These are phyloP conservation scores for Pneumocystis oryctolagi DNA, from an alignment of 1,139 yeast species.

Conservation along the genomic window DNA sequence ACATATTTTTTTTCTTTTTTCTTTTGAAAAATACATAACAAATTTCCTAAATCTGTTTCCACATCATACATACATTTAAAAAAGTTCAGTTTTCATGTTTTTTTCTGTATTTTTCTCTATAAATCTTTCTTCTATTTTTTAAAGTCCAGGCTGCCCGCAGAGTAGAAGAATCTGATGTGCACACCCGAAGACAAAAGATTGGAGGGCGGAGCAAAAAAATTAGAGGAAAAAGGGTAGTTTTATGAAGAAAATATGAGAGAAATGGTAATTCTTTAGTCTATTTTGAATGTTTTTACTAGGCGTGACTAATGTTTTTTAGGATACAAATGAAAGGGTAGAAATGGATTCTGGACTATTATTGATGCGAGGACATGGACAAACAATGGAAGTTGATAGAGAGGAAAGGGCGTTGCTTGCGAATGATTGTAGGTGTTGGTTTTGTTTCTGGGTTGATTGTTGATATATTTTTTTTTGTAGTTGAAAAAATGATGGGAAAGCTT, in stretches of 20 bases:
- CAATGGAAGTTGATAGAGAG: background rate
- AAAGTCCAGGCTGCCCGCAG: background rate
- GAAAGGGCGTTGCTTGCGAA: background rate
- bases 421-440: background rate
- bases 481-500: slow-evolving; percentile 20
- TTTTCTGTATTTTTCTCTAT: background rate
- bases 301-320: background rate
- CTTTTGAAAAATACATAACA: background rate
- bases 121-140: background rate
- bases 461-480: slow-evolving; percentile 13
- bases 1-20: background rate
- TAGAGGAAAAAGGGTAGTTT: background rate
- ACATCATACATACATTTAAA: too few relatives aligned
- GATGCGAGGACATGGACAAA: background rate
- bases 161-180: background rate
- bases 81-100: background rate
- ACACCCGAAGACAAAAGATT: background rate
- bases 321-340: background rate
- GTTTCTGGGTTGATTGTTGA: background rate
- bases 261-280: background rate
- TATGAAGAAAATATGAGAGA: background rate
- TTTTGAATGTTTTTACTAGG: background rate
- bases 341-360: background rate
- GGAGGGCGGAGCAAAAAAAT: background rate
- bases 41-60: background rate